A percentile compares a stretch with the other conserved stretches of the same genome.
phyloP scores from a whole-genome alignment of 129 eudicot genomes.

The carrot (Daucus carota) region DH1_v3.0 NC_030384.2:23878001-23878500 shows the following conservation, averaged over 20 bases:
- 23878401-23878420: neutral
- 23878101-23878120: neutral
- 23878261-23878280: neutral
- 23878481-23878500: constrained; percentile 54
- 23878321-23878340: neutral
- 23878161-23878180: neutral
- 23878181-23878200: neutral
- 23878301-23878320: neutral
- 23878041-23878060: neutral
- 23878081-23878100: neutral
- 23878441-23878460: constrained; percentile 46
- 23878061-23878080: neutral
- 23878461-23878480: constrained; percentile 50
- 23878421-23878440: neutral
- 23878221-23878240: neutral
- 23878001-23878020: no score
- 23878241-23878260: neutral
- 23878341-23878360: neutral
- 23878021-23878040: neutral
- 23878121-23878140: neutral
- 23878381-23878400: neutral
- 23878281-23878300: constrained; percentile 1
- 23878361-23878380: neutral
- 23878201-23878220: neutral
- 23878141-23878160: neutral